A percentile compares a stretch with the other conserved stretches of the same genome.
Conservation (phyloP, 345 rosid species). For the Dipteronia dyeriana region DNA sequence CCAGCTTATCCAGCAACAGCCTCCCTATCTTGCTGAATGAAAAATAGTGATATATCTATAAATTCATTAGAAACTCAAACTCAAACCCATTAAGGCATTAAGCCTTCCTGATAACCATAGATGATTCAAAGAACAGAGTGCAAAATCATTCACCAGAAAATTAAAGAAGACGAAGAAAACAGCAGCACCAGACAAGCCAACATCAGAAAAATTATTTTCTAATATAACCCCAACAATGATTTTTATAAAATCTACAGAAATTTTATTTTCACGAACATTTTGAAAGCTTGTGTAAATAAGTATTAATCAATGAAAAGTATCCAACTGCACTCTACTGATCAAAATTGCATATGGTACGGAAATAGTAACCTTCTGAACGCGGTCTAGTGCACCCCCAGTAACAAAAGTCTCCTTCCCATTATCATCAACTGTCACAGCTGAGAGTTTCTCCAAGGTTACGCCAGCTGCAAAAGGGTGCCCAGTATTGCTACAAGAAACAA, state of each 20-base stretch:
- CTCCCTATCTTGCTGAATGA: not conserved
- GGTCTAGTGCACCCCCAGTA: slow-evolving; percentile 72
- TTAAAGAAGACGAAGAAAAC: not conserved
- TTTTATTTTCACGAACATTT: not conserved
- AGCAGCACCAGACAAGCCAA: slow-evolving; percentile 5
- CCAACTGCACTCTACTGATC: not conserved
- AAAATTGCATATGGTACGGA: slow-evolving; percentile 2
- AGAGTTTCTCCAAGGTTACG: slow-evolving; percentile 83
- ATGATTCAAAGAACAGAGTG: not conserved
- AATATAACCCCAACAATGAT: not conserved
- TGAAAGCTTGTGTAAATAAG: not conserved
- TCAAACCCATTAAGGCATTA: not conserved
- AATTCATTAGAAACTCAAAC: not conserved
- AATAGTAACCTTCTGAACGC: slow-evolving; percentile 73
- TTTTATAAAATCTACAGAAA: not conserved
- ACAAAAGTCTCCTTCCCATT: slow-evolving; percentile 89
- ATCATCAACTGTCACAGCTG: slow-evolving; percentile 90
- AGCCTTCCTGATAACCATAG: not conserved
- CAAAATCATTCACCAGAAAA: too few relatives aligned
- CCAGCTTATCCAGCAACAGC: not conserved
- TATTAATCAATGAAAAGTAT: slow-evolving; percentile 12
- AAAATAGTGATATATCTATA: not conserved
- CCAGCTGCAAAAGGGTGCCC: slow-evolving; percentile 93
- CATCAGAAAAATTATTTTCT: slow-evolving; percentile 3
- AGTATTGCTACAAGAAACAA: slow-evolving; percentile 64